Conservation (phyloP, 441 rosid genomes). For the Croton laevigatus region DNA sequence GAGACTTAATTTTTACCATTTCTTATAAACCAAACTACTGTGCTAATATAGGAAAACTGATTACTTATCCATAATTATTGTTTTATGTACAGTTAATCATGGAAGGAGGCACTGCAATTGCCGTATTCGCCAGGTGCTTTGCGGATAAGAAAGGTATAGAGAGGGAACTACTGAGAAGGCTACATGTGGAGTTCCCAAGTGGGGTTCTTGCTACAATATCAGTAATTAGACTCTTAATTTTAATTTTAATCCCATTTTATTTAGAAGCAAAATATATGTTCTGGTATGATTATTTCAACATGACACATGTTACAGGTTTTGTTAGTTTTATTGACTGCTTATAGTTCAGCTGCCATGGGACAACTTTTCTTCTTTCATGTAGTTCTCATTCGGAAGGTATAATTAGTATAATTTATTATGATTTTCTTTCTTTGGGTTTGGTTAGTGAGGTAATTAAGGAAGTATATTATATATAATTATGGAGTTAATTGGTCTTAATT, state of each 20-base stretch:
- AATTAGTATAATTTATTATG: constrained; percentile 11
- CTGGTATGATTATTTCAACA: constrained; percentile 20
- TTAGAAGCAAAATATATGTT: constrained; percentile 6
- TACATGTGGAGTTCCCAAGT: constrained; percentile 64
- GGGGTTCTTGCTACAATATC: constrained; percentile 76
- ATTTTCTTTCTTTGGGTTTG: constrained; percentile 7
- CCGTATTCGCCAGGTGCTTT: constrained; percentile 84
- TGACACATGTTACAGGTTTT: constrained; percentile 49
- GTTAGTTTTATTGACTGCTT: constrained; percentile 70
- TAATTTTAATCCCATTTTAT: not conserved
- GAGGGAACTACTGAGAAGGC: constrained; percentile 55
- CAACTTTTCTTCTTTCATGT: constrained; percentile 94
- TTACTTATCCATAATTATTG: constrained; percentile 7
- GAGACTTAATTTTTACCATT: constrained; percentile 23
- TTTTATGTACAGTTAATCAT: constrained; percentile 54
- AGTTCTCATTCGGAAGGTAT: constrained; percentile 94
- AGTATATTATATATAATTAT: not conserved
- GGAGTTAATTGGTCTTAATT: not conserved
- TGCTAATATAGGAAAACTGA: not conserved
- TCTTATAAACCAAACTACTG: not conserved
- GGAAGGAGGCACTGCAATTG: constrained; percentile 92
- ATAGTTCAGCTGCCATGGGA: constrained; percentile 93
- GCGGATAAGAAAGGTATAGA: constrained; percentile 79
- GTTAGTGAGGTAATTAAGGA: not conserved
- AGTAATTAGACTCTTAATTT: constrained; percentile 32